Evolutionary conservation across 192 early-diverging fungal genomes (phyloP).

Genomic region (Linnemannia zychae): DNA sequence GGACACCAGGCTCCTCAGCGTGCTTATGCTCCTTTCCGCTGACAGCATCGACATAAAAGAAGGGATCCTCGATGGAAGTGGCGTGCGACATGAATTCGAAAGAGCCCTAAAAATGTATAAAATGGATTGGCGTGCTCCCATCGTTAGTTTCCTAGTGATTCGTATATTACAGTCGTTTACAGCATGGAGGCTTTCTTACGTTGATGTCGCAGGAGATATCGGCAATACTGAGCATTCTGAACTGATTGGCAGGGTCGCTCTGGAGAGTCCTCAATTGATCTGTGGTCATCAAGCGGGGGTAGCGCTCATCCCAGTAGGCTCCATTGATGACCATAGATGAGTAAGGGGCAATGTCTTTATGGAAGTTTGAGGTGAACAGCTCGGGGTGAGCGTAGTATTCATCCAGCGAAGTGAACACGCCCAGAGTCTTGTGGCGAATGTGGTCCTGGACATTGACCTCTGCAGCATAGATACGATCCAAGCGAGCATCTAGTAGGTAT

Average conservation of each 20-base stretch:
- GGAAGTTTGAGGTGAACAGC: constrained; percentile 47
- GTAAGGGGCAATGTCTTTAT: constrained; percentile 88
- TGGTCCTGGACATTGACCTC: constrained; percentile 88
- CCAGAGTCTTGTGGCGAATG: constrained; percentile 79
- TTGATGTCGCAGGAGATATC: constrained; percentile 96
- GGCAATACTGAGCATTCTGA: constrained; percentile 86
- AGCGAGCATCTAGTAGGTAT: constrained; percentile 64
- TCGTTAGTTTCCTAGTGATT: background rate
- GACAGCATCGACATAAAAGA: constrained; percentile 93
- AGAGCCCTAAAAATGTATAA: constrained; percentile 72
- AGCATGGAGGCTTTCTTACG: constrained; percentile 49
- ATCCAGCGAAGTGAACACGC: constrained; percentile 63
- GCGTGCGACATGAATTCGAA: constrained; percentile 95
- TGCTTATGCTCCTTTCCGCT: constrained; percentile 71
- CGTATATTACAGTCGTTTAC: background rate
- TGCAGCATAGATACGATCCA: constrained; percentile 84
- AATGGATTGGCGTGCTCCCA: background rate
- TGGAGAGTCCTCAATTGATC: constrained; percentile 84
- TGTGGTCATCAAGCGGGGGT: constrained; percentile 91
- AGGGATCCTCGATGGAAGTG: constrained; percentile 91
- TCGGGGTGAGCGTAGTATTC: constrained; percentile 85
- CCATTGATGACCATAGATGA: constrained; percentile 92
- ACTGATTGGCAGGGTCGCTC: constrained; percentile 68
- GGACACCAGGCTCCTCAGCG: constrained; percentile 83
- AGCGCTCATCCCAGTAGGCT: constrained; percentile 92